A percentile compares a stretch with the other conserved stretches of the same genome.
phyloP scores from a whole-genome alignment of 805 yeast species.

The Citeromyces nyonsensis region DNA sequence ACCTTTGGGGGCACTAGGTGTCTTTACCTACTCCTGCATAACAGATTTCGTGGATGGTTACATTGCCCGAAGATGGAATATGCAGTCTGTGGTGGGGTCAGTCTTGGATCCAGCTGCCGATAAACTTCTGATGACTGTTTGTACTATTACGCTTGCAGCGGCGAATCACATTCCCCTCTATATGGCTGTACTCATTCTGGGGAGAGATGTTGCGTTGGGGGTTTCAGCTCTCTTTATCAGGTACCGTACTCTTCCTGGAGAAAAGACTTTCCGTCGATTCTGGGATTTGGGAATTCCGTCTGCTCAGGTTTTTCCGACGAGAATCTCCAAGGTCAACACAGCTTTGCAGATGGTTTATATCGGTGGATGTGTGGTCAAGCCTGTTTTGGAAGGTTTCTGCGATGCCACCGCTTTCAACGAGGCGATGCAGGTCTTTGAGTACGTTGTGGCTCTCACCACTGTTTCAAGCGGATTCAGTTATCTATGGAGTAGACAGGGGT shows the following conservation, averaged over 20 bases:
- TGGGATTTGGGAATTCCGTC: conserved; percentile 72
- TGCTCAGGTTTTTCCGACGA: conserved; percentile 80
- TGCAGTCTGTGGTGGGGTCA: conserved; percentile 75
- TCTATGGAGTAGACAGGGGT: conserved; percentile 53
- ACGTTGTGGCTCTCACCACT: conserved; percentile 56
- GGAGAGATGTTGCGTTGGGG: conserved; percentile 67
- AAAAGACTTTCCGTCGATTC: conserved; percentile 55
- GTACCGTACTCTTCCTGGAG: conserved; percentile 58
- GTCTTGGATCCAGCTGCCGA: conserved; percentile 94
- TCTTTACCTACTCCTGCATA: conserved; percentile 74
- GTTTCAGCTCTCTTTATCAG: conserved; percentile 60
- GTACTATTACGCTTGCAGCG: conserved; percentile 65
- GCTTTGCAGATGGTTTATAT: conserved; percentile 85
- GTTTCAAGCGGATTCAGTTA: conserved; percentile 67
- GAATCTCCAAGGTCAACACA: conserved; percentile 79
- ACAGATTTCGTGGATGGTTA: conserved; percentile 90
- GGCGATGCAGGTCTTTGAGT: conserved; percentile 18
- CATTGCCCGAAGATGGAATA: conserved; percentile 68
- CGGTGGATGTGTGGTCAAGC: conserved; percentile 43
- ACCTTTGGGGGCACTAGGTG: conserved; percentile 44
- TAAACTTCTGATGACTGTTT: conserved; percentile 73
- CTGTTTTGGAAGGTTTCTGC: conserved; percentile 19
- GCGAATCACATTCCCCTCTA: conserved; percentile 55
- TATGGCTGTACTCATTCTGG: conserved; percentile 58
- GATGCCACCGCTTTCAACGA: too few species aligned